Percentiles rank a stretch among this genome's conserved stretches.
These are phyloP conservation scores for Arachnopeziza araneosa DNA, from an alignment of 2,329 filamentous ascomycete genomes.

Conservation along the genomic window DNA sequence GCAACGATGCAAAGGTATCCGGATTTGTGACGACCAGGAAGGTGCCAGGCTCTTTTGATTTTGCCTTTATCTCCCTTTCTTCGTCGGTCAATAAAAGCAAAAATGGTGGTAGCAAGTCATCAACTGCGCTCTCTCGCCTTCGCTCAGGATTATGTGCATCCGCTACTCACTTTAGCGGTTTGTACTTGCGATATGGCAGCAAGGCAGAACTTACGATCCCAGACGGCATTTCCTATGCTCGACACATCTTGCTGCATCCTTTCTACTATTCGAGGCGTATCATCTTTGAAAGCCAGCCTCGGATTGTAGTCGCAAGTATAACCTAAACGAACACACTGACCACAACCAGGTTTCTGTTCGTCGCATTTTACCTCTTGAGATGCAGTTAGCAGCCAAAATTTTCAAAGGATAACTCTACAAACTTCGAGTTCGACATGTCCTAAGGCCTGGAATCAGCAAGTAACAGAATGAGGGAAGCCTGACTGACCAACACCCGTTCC, in stretches of 20 bases:
- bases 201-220: constrained; percentile 43
- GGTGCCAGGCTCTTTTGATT: constrained; percentile 44
- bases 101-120: constrained; percentile 49
- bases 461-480: neutral
- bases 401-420: neutral
- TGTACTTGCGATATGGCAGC: neutral
- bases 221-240: constrained; percentile 45
- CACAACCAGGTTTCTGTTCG: constrained; percentile 48
- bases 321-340: constrained; percentile 50
- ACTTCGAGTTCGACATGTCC: constrained; percentile 26
- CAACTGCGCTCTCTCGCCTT: constrained; percentile 11
- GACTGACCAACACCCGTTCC: constrained; percentile 29
- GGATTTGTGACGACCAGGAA: constrained; percentile 51
- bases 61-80: constrained; percentile 52
- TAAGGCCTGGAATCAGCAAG: constrained; percentile 1
- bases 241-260: constrained; percentile 45
- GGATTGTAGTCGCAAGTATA: constrained; percentile 52
- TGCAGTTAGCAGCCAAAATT: neutral
- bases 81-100: constrained; percentile 47
- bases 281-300: constrained; percentile 48
- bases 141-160: neutral
- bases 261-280: constrained; percentile 44
- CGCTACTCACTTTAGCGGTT: neutral
- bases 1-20: constrained; percentile 45
- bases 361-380: constrained; percentile 47